Evolutionary conservation across 192 early-diverging fungal species (phyloP).

Genomic region (Podila horticola): DNA sequence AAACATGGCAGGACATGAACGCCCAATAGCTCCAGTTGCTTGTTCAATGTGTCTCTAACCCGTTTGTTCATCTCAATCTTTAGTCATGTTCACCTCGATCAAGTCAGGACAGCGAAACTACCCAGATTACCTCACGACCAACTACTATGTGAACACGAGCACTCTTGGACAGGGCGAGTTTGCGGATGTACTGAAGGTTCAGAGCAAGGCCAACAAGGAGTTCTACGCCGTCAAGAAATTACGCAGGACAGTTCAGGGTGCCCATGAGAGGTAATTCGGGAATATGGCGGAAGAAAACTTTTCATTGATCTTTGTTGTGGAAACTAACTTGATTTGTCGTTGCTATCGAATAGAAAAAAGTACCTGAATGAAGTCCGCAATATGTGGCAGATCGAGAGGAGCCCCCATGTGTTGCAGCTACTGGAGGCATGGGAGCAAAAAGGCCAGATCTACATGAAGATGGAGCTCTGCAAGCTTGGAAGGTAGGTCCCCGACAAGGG

Average conservation of each 20-base stretch:
- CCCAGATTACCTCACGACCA: conserved; percentile 75
- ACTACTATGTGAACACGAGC: conserved; percentile 70
- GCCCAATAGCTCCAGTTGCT: background rate
- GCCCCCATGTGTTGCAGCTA: conserved; percentile 75
- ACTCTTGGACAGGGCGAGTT: conserved; percentile 85
- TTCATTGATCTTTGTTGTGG: background rate
- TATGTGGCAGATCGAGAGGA: conserved; percentile 71
- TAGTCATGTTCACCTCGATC: conserved; percentile 38
- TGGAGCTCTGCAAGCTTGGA: conserved; percentile 87
- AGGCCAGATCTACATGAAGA: conserved; percentile 88
- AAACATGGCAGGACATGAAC: background rate
- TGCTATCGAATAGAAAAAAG: conserved; percentile 50
- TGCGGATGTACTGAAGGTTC: conserved; percentile 82
- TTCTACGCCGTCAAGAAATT: conserved; percentile 89
- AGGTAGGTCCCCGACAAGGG: conserved; percentile 46
- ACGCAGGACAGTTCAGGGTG: conserved; percentile 71
- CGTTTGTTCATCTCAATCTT: too few species aligned
- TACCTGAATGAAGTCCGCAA: conserved; percentile 87
- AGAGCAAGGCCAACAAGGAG: conserved; percentile 65
- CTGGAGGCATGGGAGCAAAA: conserved; percentile 92
- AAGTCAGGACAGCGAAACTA: conserved; percentile 26
- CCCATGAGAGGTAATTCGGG: conserved; percentile 67
- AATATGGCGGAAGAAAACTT: background rate
- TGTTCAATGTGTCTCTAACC: too few species aligned
- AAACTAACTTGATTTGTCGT: background rate